These are phyloP conservation scores for Podospora comata DNA, from an alignment of 495 filamentous ascomycete species.

Conservation along the genomic window DNA sequence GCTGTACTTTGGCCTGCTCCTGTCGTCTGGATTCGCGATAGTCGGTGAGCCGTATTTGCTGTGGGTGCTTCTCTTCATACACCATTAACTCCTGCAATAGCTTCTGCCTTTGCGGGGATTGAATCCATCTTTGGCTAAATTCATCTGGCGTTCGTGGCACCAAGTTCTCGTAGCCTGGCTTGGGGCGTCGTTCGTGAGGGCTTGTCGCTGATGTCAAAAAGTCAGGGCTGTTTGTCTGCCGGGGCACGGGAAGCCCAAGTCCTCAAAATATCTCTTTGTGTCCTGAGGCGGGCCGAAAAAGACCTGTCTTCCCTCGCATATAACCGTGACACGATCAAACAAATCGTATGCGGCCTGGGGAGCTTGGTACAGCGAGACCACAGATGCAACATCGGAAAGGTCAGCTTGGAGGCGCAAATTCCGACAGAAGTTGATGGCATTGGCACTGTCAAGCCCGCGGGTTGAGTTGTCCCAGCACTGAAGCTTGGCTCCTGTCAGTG, in stretches of 20 bases:
- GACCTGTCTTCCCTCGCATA: conserved; percentile 63
- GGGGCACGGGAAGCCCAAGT: conserved; percentile 60
- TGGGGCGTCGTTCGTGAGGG: conserved; percentile 63
- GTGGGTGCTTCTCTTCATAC: conserved; percentile 45
- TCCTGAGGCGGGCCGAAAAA: conserved; percentile 57
- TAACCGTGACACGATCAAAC: conserved; percentile 58
- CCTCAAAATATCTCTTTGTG: conserved; percentile 56
- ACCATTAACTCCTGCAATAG: conserved; percentile 55
- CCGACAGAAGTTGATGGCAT: conserved; percentile 46
- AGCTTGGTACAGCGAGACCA: conserved; percentile 74
- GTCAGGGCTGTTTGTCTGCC: conserved; percentile 66
- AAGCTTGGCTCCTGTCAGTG: background rate
- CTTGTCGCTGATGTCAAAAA: conserved; percentile 77
- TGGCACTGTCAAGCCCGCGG: conserved; percentile 50
- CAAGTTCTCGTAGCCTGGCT: conserved; percentile 57
- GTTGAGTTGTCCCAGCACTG: conserved; percentile 32
- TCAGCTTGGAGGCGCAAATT: conserved; percentile 50
- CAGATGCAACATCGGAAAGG: conserved; percentile 47
- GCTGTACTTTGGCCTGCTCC: background rate
- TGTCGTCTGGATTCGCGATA: background rate
- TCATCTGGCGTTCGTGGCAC: conserved; percentile 60
- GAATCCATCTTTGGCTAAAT: conserved; percentile 50
- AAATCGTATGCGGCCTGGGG: conserved; percentile 62
- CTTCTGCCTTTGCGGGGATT: conserved; percentile 41
- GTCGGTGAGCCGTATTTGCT: background rate